Evolutionary conservation across 1,284 basidiomycete species (phyloP).

Genomic region (Agroathelia rolfsii): DNA sequence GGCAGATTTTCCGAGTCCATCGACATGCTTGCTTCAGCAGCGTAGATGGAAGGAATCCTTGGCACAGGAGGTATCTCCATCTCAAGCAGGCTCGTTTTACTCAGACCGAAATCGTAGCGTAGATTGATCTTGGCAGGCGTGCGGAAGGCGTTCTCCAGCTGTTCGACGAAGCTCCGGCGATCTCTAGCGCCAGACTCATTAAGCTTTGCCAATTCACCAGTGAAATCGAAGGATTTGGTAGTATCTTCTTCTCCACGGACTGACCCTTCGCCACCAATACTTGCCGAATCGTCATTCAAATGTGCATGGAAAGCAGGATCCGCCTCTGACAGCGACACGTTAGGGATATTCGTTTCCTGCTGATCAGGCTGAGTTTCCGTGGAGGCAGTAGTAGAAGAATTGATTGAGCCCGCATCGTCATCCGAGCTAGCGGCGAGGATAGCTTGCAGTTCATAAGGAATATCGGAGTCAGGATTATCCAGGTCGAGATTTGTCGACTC

Average conservation of each 20-base stretch:
- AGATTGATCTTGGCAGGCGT: conserved; percentile 61
- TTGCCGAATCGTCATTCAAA: conserved; percentile 25
- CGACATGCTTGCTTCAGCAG: conserved; percentile 11
- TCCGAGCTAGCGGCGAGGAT: conserved; percentile 46
- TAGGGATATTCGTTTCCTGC: no score
- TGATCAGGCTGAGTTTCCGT: no score
- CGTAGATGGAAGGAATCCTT: conserved; percentile 15
- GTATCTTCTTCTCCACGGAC: conserved; percentile 46
- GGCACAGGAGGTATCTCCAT: conserved; percentile 32
- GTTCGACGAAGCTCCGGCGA: conserved; percentile 71
- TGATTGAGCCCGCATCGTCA: conserved; percentile 19
- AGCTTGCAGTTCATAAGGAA: conserved; percentile 61
- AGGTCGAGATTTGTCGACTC: conserved; percentile 33
- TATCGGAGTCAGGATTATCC: conserved; percentile 62
- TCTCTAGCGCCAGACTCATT: conserved; percentile 61
- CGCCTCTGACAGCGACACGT: no score
- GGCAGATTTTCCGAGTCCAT: no score
- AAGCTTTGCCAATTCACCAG: conserved; percentile 63
- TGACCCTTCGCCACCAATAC: conserved; percentile 4
- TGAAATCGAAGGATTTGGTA: conserved; percentile 80
- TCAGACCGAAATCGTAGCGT: conserved; percentile 31
- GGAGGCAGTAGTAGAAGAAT: conserved; percentile 18
- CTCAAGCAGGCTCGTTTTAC: conserved; percentile 18
- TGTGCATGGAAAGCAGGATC: conserved; percentile 37
- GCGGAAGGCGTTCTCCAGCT: conserved; percentile 68